phyloP scores from a whole-genome alignment of 2,329 filamentous ascomycete species.

The Xylaria hypoxylon region DNA sequence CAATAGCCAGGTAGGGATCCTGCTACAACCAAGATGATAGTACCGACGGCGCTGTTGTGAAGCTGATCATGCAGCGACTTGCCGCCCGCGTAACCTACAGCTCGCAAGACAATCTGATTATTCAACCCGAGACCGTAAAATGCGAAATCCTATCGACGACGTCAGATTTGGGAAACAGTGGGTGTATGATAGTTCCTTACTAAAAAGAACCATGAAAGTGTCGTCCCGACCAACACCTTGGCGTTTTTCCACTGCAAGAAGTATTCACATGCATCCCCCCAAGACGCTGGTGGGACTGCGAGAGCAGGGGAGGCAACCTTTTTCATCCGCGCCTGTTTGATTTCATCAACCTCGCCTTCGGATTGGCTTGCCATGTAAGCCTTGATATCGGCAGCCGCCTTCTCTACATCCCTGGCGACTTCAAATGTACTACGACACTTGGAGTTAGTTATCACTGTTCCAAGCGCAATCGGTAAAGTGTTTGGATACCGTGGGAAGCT shows the following conservation, averaged over 20 bases:
- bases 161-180: slow-evolving; percentile 32
- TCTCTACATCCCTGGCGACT: slow-evolving; percentile 78
- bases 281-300: slow-evolving; percentile 75
- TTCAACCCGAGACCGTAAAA: slow-evolving; percentile 82
- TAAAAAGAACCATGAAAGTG: slow-evolving; percentile 84
- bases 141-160: slow-evolving; percentile 65
- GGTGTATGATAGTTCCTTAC: slow-evolving; percentile 49
- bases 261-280: slow-evolving; percentile 73
- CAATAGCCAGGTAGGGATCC: slow-evolving; percentile 85
- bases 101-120: slow-evolving; percentile 75
- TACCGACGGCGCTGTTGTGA: slow-evolving; percentile 79
- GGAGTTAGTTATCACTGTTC: slow-evolving; percentile 1
- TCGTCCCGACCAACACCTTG: slow-evolving; percentile 79
- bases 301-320: slow-evolving; percentile 64
- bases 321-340: slow-evolving; percentile 65
- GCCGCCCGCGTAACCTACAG: slow-evolving; percentile 77
- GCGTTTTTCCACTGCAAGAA: slow-evolving; percentile 77
- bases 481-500: background rate
- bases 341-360: slow-evolving; percentile 61
- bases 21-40: slow-evolving; percentile 80
- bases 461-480: background rate
- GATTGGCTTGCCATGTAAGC: slow-evolving; percentile 64
- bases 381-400: slow-evolving; percentile 78
- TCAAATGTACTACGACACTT: slow-evolving; percentile 70
- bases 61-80: slow-evolving; percentile 74